A percentile compares a stretch with the other conserved stretches of the same genome.
phyloP scores from a whole-genome alignment of 805 yeast species.

The Yamadazyma philogaea region DNA sequence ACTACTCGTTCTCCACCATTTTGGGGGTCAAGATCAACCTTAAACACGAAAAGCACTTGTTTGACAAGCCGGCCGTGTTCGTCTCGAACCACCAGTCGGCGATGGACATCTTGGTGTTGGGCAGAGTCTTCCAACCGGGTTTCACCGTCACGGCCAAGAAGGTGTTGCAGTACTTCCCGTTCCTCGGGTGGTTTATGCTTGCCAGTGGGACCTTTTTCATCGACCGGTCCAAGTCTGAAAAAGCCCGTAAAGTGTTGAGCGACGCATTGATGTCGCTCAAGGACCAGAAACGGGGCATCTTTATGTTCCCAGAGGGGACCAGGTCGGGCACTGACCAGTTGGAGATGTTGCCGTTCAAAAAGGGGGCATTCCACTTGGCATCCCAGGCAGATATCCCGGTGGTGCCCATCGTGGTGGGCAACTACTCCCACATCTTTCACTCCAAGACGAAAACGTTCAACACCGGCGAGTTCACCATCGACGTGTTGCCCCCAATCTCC shows the following conservation, averaged over 20 bases:
- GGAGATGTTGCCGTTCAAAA: conserved; percentile 81
- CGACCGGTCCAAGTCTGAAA: conserved; percentile 73
- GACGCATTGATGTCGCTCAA: conserved; percentile 64
- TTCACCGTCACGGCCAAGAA: conserved; percentile 92
- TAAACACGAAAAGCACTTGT: conserved; percentile 59
- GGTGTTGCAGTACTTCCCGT: conserved; percentile 78
- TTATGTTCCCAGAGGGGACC: conserved; percentile 97
- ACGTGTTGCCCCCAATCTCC: conserved; percentile 76
- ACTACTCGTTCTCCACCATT: conserved; percentile 53
- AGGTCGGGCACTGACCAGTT: conserved; percentile 74
- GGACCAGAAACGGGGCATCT: conserved; percentile 65
- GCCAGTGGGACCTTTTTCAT: conserved; percentile 88
- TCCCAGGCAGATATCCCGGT: conserved; percentile 87
- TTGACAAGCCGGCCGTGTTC: conserved; percentile 67
- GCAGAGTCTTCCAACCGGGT: conserved; percentile 79
- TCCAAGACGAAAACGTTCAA: conserved; percentile 62
- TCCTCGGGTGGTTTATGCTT: conserved; percentile 96
- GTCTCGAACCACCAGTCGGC: conserved; percentile 91
- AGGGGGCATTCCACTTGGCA: conserved; percentile 98
- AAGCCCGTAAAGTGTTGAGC: conserved; percentile 73
- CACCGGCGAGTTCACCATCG: conserved; percentile 71
- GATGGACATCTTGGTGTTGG: conserved; percentile 77
- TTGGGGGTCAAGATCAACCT: conserved; percentile 71
- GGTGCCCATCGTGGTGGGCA: conserved; percentile 83
- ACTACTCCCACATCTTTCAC: conserved; percentile 73